Conservation (phyloP, 2,329 filamentous ascomycete genomes). For the Colletotrichum abscissum region DNA sequence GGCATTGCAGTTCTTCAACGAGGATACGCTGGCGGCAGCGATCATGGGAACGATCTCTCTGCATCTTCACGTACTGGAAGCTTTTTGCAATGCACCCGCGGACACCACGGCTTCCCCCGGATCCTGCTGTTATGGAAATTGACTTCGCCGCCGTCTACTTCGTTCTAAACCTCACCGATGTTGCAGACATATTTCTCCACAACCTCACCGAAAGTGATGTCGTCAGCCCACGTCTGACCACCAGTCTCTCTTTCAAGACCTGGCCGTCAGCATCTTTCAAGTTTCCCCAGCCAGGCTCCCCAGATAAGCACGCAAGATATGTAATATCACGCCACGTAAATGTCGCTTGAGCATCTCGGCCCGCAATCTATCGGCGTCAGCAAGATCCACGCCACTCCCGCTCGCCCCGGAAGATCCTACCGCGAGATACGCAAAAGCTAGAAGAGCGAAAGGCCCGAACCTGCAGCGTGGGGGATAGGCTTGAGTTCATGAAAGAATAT, state of each 20-base stretch:
- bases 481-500: neutral
- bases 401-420: neutral
- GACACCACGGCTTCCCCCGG: neutral
- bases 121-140: neutral
- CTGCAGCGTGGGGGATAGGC: neutral
- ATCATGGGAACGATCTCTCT: neutral
- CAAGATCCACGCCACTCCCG: neutral
- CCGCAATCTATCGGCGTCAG: conserved; percentile 5
- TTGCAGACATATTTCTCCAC: neutral
- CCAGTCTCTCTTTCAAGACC: neutral
- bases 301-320: neutral
- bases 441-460: neutral
- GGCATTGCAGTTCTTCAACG: neutral
- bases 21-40: neutral
- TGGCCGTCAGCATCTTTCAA: neutral
- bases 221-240: neutral
- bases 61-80: neutral
- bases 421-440: neutral
- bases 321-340: conserved; percentile 12
- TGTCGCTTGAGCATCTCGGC: conserved; percentile 9
- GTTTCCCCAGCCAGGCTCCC: neutral
- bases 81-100: neutral
- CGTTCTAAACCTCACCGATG: neutral
- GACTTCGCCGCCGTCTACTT: neutral
- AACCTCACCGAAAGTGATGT: neutral